These are phyloP conservation scores for Bruguiera sexangula DNA, from an alignment of 345 rosid genomes.

Conservation along the genomic window DNA sequence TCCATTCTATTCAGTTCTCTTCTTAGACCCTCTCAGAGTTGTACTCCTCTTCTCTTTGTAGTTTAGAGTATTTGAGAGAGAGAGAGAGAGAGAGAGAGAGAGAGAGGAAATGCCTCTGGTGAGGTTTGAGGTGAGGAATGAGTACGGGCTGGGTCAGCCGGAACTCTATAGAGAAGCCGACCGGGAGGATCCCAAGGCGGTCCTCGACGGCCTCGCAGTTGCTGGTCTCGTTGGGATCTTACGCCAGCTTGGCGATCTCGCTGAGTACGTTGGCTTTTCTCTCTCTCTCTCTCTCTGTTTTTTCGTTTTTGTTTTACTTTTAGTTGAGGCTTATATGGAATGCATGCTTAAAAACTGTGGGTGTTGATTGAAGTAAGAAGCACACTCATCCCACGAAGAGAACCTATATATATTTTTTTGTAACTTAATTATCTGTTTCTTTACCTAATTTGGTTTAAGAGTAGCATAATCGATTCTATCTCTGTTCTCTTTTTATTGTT, in stretches of 20 bases:
- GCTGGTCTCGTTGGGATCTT: slow-evolving; percentile 91
- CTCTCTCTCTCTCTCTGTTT: neutral
- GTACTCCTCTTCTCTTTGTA: neutral
- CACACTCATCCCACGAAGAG: too few relatives aligned
- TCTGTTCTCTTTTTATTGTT: too few relatives aligned
- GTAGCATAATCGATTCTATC: too few relatives aligned
- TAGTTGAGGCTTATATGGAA: neutral
- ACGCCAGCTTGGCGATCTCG: slow-evolving; percentile 96
- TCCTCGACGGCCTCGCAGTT: slow-evolving; percentile 75
- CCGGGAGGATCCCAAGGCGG: slow-evolving; percentile 73
- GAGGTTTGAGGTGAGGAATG: slow-evolving; percentile 69
- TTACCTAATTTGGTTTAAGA: too few relatives aligned
- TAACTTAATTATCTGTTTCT: too few relatives aligned
- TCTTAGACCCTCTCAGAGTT: slow-evolving; percentile 6
- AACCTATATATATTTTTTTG: too few relatives aligned
- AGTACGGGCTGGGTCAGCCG: slow-evolving; percentile 53
- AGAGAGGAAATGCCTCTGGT: slow-evolving; percentile 56
- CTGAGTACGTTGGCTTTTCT: slow-evolving; percentile 54
- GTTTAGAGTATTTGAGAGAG: neutral
- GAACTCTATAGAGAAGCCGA: slow-evolving; percentile 52
- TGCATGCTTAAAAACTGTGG: neutral
- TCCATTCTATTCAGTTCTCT: neutral
- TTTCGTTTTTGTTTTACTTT: neutral
- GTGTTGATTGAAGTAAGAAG: too few relatives aligned
- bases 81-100: neutral